phyloP scores from a whole-genome alignment of 192 early-diverging fungal species.

The Coemansia sp. region DNA sequence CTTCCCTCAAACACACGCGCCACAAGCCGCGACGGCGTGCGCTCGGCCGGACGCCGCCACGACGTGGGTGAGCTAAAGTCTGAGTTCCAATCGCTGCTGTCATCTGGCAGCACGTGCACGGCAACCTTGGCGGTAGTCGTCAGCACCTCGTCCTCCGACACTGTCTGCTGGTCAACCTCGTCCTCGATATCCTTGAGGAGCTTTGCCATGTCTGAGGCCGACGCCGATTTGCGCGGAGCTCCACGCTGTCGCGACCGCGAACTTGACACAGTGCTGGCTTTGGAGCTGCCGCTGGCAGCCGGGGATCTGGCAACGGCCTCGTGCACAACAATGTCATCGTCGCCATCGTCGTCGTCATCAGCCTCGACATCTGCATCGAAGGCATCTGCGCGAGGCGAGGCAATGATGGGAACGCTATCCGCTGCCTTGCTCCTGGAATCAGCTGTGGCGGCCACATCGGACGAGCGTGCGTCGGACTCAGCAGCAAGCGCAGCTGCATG shows the following conservation, averaged over 20 bases:
- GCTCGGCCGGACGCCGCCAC: conserved; percentile 48
- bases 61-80: conserved; percentile 58
- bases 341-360: conserved; percentile 14
- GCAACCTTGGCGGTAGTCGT: conserved; percentile 28
- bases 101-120: conserved; percentile 47
- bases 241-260: conserved; percentile 1
- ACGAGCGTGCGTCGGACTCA: conserved; percentile 3
- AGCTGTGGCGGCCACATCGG: neutral
- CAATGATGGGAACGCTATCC: conserved; percentile 3
- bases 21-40: conserved; percentile 29
- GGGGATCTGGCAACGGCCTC: neutral
- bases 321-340: conserved; percentile 5
- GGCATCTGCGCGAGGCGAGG: neutral
- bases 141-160: conserved; percentile 43
- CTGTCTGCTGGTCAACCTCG: conserved; percentile 33
- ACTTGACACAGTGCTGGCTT: conserved; percentile 4
- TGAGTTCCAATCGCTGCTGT: conserved; percentile 57
- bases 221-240: conserved; percentile 39
- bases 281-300: neutral
- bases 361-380: neutral
- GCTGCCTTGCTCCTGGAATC: neutral
- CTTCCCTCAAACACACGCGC: conserved; percentile 30
- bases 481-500: conserved; percentile 29
- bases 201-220: conserved; percentile 33
- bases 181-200: conserved; percentile 29